Evolutionary conservation across 1,139 yeast species (phyloP).

Genomic region (Geotrichum siamense): DNA sequence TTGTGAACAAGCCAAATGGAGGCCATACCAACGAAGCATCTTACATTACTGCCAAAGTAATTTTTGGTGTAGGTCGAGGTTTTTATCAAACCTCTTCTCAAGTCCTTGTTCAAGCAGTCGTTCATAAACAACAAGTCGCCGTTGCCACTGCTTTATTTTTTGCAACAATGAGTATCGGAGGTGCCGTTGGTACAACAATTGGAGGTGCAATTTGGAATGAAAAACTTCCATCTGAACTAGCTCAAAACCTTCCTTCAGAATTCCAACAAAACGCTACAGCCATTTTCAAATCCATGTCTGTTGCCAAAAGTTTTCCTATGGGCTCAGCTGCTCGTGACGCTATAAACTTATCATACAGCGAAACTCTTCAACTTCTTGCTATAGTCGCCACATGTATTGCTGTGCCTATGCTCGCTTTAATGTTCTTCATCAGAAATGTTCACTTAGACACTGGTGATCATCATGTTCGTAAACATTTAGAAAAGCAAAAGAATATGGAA

Average conservation of each 20-base stretch:
- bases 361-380: constrained; percentile 14
- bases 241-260: constrained; percentile 20
- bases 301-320: constrained; percentile 10
- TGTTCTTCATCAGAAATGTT: constrained; percentile 12
- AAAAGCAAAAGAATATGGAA: constrained; percentile 4
- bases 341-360: constrained; percentile 12
- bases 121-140: constrained; percentile 22
- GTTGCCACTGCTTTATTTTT: constrained; percentile 24
- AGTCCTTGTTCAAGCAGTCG: constrained; percentile 23
- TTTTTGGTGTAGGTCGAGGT: constrained; percentile 25
- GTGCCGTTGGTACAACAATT: constrained; percentile 31
- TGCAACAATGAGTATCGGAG: constrained; percentile 27
- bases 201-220: constrained; percentile 32
- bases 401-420: constrained; percentile 15
- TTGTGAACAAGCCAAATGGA: constrained; percentile 9
- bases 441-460: constrained; percentile 9
- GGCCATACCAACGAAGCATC: constrained; percentile 14
- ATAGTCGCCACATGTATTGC: constrained; percentile 13
- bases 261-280: constrained; percentile 14
- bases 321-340: constrained; percentile 13
- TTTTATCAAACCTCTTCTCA: constrained; percentile 23
- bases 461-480: neutral
- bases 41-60: constrained; percentile 20
- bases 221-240: constrained; percentile 24
- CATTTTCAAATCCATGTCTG: constrained; percentile 14